Conservation (phyloP, 768 basidiomycete species). For the Rubroboletus pulcherrimus region DNA sequence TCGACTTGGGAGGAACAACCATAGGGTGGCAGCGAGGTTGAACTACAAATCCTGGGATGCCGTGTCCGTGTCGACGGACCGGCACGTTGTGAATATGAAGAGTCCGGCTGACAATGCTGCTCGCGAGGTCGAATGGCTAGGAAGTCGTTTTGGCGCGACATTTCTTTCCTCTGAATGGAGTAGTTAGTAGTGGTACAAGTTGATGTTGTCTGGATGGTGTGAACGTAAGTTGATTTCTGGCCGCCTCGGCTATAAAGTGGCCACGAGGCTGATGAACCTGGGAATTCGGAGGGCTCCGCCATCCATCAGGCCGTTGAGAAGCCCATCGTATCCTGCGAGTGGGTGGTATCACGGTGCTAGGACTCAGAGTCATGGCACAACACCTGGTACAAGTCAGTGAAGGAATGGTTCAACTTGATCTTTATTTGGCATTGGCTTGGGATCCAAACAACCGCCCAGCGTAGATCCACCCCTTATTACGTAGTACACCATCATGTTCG, state of each 20-base stretch:
- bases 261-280: slow-evolving; percentile 11
- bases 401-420: background rate
- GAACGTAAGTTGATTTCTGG: slow-evolving; percentile 28
- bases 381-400: background rate
- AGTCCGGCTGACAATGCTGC: background rate
- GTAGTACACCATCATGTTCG: slow-evolving; percentile 8
- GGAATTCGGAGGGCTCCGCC: slow-evolving; percentile 1
- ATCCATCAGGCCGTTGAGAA: background rate
- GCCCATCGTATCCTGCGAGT: background rate
- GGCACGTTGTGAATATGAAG: slow-evolving; percentile 1
- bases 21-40: slow-evolving; percentile 8
- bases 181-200: slow-evolving; percentile 24
- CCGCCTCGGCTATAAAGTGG: slow-evolving; percentile 14
- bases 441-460: slow-evolving; percentile 5
- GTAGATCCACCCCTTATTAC: background rate
- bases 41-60: slow-evolving; percentile 9
- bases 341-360: background rate
- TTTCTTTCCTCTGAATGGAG: slow-evolving; percentile 7
- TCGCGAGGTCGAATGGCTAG: slow-evolving; percentile 6
- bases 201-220: slow-evolving; percentile 8
- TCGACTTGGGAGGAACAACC: background rate
- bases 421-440: slow-evolving; percentile 14
- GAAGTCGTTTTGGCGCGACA: slow-evolving; percentile 18
- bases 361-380: too few species aligned
- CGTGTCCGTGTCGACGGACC: slow-evolving; percentile 5